Conservation (phyloP, 345 rosid genomes). For the Boechera divaricarpa region DNA sequence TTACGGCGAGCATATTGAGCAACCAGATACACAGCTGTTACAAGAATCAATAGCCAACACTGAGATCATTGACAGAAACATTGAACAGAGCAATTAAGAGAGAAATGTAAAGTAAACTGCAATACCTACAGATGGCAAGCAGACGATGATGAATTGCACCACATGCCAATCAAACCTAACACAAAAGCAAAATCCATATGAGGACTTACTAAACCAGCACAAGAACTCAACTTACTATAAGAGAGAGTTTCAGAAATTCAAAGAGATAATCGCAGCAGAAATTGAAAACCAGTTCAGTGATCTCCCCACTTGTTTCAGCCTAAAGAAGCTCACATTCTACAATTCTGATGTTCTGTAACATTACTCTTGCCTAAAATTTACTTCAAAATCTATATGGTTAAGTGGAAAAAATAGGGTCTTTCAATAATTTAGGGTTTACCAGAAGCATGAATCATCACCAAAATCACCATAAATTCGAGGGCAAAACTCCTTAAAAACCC, state of each 20-base stretch:
- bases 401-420: conserved; percentile 3
- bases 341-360: not conserved
- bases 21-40: conserved; percentile 83
- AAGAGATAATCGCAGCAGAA: conserved; percentile 6
- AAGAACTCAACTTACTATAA: conserved; percentile 2
- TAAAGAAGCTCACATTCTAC: conserved; percentile 14
- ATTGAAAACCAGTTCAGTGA: conserved; percentile 5
- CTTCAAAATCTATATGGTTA: not conserved
- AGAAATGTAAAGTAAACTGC: not conserved
- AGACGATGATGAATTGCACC: conserved; percentile 90
- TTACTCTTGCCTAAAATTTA: not conserved
- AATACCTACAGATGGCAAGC: conserved; percentile 93
- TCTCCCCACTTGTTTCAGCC: not conserved
- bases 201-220: conserved; percentile 17
- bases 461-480: not conserved
- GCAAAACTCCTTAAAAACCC: not conserved
- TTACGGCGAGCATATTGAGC: conserved; percentile 86
- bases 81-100: conserved; percentile 29
- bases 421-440: conserved; percentile 4
- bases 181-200: conserved; percentile 37
- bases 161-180: conserved; percentile 91
- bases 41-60: conserved; percentile 32
- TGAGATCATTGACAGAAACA: conserved; percentile 20
- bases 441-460: not conserved
- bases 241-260: conserved; percentile 18